Percentiles rank a stretch among this genome's conserved stretches.
phyloP scores from a whole-genome alignment of 2,329 filamentous ascomycete genomes.

The Talaromyces marneffei region DNA sequence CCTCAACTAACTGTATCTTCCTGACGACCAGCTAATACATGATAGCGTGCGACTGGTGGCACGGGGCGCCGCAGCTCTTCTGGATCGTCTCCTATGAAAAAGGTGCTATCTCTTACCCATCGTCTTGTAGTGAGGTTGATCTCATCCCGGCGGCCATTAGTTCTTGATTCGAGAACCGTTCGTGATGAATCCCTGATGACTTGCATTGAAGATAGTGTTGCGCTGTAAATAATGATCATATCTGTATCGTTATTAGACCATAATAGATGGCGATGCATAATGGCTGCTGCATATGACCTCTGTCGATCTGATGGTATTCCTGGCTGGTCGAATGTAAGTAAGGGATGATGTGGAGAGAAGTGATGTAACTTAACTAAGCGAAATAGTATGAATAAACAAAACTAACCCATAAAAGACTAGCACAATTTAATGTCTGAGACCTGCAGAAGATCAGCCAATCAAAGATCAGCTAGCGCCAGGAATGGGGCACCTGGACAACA shows the following conservation, averaged over 20 bases:
- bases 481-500: neutral
- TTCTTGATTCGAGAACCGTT: slow-evolving; percentile 12
- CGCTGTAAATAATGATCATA: neutral
- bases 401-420: neutral
- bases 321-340: neutral
- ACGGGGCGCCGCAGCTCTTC: slow-evolving; percentile 37
- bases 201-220: neutral
- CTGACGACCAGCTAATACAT: neutral
- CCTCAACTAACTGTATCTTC: neutral
- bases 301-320: neutral
- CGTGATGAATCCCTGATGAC: slow-evolving; percentile 12
- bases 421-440: slow-evolving; percentile 9
- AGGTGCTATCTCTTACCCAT: slow-evolving; percentile 22
- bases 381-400: neutral
- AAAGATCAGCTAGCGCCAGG: neutral
- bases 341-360: neutral
- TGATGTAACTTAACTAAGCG: neutral
- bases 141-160: slow-evolving; percentile 23
- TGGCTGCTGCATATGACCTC: neutral
- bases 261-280: neutral
- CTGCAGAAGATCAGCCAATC: slow-evolving; percentile 8
- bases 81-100: slow-evolving; percentile 24
- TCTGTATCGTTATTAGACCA: neutral
- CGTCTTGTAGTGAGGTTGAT: slow-evolving; percentile 30
- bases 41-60: slow-evolving; percentile 37